Conservation (phyloP, 768 basidiomycete genomes). For the Psilocybe sp. region DNA sequence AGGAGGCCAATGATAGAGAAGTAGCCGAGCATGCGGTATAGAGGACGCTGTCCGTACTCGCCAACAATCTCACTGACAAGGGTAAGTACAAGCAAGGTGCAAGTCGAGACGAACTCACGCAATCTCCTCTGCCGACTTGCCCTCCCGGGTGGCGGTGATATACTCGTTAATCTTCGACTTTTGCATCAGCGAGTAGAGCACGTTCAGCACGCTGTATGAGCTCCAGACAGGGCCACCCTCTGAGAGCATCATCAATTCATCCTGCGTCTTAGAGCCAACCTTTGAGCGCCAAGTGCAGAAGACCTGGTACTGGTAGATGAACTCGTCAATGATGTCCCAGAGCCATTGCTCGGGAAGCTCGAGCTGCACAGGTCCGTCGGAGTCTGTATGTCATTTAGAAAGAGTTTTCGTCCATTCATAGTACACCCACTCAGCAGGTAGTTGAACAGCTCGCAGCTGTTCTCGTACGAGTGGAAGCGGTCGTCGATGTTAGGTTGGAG, state of each 20-base stretch:
- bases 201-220: constrained; percentile 97
- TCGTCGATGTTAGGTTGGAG: constrained; percentile 95
- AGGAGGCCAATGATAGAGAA: constrained; percentile 95
- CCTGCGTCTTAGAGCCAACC: constrained; percentile 81
- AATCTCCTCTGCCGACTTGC: constrained; percentile 80
- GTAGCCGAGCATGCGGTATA: constrained; percentile 95
- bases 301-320: constrained; percentile 97
- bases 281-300: constrained; percentile 92
- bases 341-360: constrained; percentile 97
- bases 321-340: constrained; percentile 97
- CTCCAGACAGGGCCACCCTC: constrained; percentile 88
- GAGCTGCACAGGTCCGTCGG: constrained; percentile 89
- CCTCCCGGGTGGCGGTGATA: constrained; percentile 76
- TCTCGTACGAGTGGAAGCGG: constrained; percentile 96
- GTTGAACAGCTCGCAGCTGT: constrained; percentile 98
- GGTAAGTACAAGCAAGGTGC: not conserved
- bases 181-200: constrained; percentile 97
- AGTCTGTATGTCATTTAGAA: constrained; percentile 51
- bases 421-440: constrained; percentile 79
- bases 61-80: constrained; percentile 72
- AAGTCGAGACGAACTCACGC: constrained; percentile 49
- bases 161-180: constrained; percentile 95
- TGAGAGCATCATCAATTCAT: constrained; percentile 80
- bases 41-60: constrained; percentile 85
- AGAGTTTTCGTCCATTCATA: not conserved